Evolutionary conservation across 2,329 filamentous ascomycete species (phyloP).

Genomic region (Hypoxylon rubiginosum): DNA sequence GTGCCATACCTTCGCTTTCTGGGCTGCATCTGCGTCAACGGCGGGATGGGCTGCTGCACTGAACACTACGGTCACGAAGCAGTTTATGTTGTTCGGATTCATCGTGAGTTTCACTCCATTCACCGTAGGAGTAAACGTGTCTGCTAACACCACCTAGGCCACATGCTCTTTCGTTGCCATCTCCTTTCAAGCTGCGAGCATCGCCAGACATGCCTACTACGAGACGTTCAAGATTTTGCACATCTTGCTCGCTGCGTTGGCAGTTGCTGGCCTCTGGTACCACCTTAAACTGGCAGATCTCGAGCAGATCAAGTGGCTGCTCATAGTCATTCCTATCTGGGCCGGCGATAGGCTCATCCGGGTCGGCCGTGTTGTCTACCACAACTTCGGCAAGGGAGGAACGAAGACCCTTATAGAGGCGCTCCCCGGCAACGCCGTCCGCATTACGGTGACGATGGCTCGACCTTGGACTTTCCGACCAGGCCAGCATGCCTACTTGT

Average conservation of each 20-base stretch:
- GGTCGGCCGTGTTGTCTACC: conserved; percentile 70
- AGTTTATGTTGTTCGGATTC: conserved; percentile 72
- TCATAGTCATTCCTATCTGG: conserved; percentile 77
- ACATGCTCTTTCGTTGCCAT: conserved; percentile 73
- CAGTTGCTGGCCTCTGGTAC: conserved; percentile 75
- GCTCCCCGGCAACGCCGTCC: conserved; percentile 80
- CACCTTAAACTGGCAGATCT: conserved; percentile 70
- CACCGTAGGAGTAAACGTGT: background rate
- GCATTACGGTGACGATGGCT: conserved; percentile 79
- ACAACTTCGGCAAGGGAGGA: conserved; percentile 76
- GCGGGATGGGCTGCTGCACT: conserved; percentile 65
- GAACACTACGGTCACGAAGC: conserved; percentile 51
- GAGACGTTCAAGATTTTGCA: conserved; percentile 82
- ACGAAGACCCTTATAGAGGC: conserved; percentile 79
- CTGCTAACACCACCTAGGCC: conserved; percentile 57
- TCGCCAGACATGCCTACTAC: conserved; percentile 82
- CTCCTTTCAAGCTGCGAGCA: conserved; percentile 76
- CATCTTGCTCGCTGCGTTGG: conserved; percentile 71
- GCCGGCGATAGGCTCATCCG: conserved; percentile 72
- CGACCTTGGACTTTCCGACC: conserved; percentile 82
- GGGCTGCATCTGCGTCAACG: conserved; percentile 57
- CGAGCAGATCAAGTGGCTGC: conserved; percentile 70
- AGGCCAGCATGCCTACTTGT: conserved; percentile 84
- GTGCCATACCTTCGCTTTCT: conserved; percentile 74
- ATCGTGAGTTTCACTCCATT: conserved; percentile 63